Base-by-base conservation (phyloP, 2,329 filamentous ascomycete species). In the Cladophialophora chaetospira region DNA sequence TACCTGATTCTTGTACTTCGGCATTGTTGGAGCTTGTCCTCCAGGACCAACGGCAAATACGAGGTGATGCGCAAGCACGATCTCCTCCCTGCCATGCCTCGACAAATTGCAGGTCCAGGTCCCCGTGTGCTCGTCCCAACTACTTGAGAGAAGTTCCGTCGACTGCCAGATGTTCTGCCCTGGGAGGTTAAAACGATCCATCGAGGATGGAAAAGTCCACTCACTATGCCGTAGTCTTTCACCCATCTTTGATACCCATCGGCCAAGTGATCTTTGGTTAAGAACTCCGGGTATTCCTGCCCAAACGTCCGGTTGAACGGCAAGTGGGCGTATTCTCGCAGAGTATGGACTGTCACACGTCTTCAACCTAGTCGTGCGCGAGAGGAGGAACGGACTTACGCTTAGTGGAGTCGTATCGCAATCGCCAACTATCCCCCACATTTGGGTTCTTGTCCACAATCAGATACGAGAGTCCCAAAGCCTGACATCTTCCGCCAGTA, bases 381-480 rank as follows among this genome's bases (percentile, higher is more conserved):
- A 66, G 65, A 4, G 63, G 62, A 19, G 29, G 21, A 15, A 21
- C 47, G 28, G 17, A 49, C 69, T 46, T n/a, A 53, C 51, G 69
- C n/a, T 73, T 73, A 4, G 74, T 68, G 19, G 76, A 75, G 28
- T 75, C 72, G 57, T 80, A 79, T 49, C 77, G 68, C 43, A 73
- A 70, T 1, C 68, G 66, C 77, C 77, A 80, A 45, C 73, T 76
- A 51, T 78, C 75, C 2, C 77, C 77, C 4, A 79, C 70, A 1
- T 70, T 62, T 23, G 67, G 64, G 33, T 76, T 75, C 21, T 70
- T 68, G 35, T 79, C 77, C 36, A 80, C 66, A n/a, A 78, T 68
- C 4, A 79, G 63, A 25, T 75, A 71, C 1, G 69, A 69, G 3
- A 78, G 59, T 2, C 72, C 71, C 3, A 79, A 65, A 42, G 76